Evolutionary conservation across 2,329 filamentous ascomycete genomes (phyloP), one percentile per base, ranked within the genome.

Genomic region (Aureobasidium leucospermi): DNA sequence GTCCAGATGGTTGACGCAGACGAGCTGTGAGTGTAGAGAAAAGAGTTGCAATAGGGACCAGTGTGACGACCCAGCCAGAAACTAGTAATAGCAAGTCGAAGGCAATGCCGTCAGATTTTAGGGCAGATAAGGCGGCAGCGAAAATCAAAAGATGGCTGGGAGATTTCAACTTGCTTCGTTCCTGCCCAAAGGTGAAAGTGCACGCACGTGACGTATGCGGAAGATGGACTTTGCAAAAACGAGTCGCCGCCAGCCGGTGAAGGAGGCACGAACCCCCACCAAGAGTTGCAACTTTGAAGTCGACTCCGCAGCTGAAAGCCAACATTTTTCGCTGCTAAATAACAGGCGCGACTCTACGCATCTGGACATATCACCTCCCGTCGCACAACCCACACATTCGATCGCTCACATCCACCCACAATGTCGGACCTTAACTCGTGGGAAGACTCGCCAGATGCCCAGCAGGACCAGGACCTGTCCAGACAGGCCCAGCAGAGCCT

Each of bases 361-460:
- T 36, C 48, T 52, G 15, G 10, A 32, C 38, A 16, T 10, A 32
- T 38, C 10, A 39, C 11, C 51, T 11, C 38, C 16, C 38, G 38
- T 53, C 51, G 51, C 51, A 53, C 34, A 19, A 16, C 28, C 51
- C 28, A 13, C 47, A 46, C 39, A 52, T 45, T 19, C 46, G 36
- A 52, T 43, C 45, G 47, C 34, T 47, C 13, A 43, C 2, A 47
- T 16, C 43, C 58, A 32, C 34, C 58, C 45, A 59, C 32, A 7
- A 96, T 96, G 91, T 88, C 92, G 68, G 86, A 92, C 74, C 88
- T 90, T 69, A 91, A 96, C 75, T 96, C 91, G 63, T 97, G 94
- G 89, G 92, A 97, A 78, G 90, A 96, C 70, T 65, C 65, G 28
- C 63, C 65, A 23, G 70, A 73, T 62, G 70, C 70, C 59, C 70